Base-by-base conservation (phyloP, 2,329 filamentous ascomycete species). In the Elsinoe perseae region DNA sequence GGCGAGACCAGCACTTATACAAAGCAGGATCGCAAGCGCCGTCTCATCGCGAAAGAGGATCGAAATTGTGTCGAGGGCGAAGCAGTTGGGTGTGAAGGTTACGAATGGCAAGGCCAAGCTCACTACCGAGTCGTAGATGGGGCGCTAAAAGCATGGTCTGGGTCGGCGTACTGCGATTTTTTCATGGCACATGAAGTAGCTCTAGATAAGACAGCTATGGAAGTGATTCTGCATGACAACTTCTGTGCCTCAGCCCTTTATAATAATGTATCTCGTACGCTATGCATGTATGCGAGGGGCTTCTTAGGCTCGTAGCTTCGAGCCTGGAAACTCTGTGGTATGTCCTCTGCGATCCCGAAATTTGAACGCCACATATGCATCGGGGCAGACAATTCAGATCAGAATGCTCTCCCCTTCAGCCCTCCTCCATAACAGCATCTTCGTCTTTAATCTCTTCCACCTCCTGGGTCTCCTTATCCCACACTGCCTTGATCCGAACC, bases 91-190 rank as follows among this genome's bases (percentile, higher is more conserved):
- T 73, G 93, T 98, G 76, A 98, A 98, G 88, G 92, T 98, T 76
- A 98, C 93, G 75, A 98, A 98, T 84, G 78, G 89, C 79, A 95
- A 96, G 88, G 93, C 91, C 73, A 95, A 92, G 84, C 87, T 98
- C 76, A 95, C 92, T 70, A 95, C 90, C 69, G 93, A 98, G 85
- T 80, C 81, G 69, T 85, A 80, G 53, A 56, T 56, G 53, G 53
- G 20, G 40, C 21, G 53, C 28, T 14, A 56, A 54, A 56, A 56
- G 53, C 53, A 56, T 56, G 53, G 53, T 56, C 53, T 56, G 55
- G 50, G 40, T 46, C 34, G 57, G 44, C 32, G 54, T 44, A 59
- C 28, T 52, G 57, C 43, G 54, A 42, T 52, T 57, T 50, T 53
- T 42, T 52, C 55, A 57, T 53, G 43, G 44, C 55, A 52, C 16